Base-by-base conservation (phyloP, 177 flowering plant species). In the Vitis hybrid region DNA sequence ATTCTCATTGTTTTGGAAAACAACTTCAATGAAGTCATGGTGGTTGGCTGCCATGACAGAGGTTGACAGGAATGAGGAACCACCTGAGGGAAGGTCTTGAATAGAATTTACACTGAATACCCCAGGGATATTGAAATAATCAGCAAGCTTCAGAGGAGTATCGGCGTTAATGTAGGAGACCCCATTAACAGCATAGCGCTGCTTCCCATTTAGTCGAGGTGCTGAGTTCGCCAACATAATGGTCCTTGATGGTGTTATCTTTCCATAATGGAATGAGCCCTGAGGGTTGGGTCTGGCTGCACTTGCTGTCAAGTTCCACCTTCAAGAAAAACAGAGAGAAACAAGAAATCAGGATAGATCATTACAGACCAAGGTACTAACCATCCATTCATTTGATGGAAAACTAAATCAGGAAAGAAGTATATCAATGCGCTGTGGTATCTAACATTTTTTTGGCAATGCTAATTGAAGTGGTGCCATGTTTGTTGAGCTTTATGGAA, bases 241-340 rank as follows among this genome's bases (percentile, higher is more conserved):
- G 1, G 85, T 87, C 75, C 73, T 86, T 18, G 89, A 64, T 35
- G 83, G 74, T 16, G 70, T 78, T 30, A 90, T 87, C 56, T 32
- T 75, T 18, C 99, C 97, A 68, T 95, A 95, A 67, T 91, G 97
- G 84, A 68, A 95, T 55, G 99, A 87, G 3, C 98, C 99, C 76
- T 95, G 99, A 35, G 97, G 97, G 70, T 95, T 95, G 0, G 99
- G 99, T 80, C 98, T 88, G 11, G 99, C 99, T 60, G 99, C 98
- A 79, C 75, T 93, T 24, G 98, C 85, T 14, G 97, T 89, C 83
- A 95, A 80, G 66, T 95, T 93, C 97, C 97, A 88, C 85, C 99
- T 95, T 24, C 57, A 74, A 57, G 65, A 56, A 51, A 70, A 48
- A 27, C 50, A 21, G 48, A 67, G 46, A 13, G 58, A 2, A 55